These are phyloP conservation scores for Cladobotryum mycophilum DNA, from an alignment of 2,329 filamentous ascomycete genomes.

Conservation along the genomic window DNA sequence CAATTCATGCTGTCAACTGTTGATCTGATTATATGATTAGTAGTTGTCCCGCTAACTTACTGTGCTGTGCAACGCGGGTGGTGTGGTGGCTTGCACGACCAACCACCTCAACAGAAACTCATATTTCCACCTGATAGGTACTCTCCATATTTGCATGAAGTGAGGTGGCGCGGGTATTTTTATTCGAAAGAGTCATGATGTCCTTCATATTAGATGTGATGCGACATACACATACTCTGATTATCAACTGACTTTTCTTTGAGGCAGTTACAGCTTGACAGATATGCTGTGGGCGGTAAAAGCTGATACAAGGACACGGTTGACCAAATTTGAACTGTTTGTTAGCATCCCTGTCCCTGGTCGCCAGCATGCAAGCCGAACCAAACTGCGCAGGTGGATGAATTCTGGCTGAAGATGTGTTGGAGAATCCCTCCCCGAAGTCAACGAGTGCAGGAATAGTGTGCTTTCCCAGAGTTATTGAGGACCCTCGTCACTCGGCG, in stretches of 20 bases:
- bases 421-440: constrained; percentile 10
- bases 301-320: too few relatives aligned
- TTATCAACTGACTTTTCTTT: too few relatives aligned
- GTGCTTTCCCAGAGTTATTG: constrained; percentile 3
- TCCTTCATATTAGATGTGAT: too few relatives aligned
- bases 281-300: too few relatives aligned
- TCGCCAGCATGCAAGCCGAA: constrained; percentile 8
- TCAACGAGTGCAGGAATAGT: constrained; percentile 10
- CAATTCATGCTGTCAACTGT: too few relatives aligned
- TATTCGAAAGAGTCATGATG: too few relatives aligned
- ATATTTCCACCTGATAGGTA: not conserved
- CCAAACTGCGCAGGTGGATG: constrained; percentile 10
- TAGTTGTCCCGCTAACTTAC: too few relatives aligned
- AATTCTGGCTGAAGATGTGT: constrained; percentile 5
- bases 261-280: too few relatives aligned
- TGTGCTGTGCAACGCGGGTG: not conserved
- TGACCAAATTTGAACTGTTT: too few relatives aligned
- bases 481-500: not conserved
- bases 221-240: too few relatives aligned
- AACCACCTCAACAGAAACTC: not conserved
- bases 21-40: too few relatives aligned
- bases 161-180: too few relatives aligned
- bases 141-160: not conserved
- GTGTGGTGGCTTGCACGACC: not conserved
- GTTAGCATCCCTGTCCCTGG: constrained; percentile 8